Evolutionary conservation across 108 stramenopile genomes (phyloP).

Genomic region (Fragilariopsis cylindrus): DNA sequence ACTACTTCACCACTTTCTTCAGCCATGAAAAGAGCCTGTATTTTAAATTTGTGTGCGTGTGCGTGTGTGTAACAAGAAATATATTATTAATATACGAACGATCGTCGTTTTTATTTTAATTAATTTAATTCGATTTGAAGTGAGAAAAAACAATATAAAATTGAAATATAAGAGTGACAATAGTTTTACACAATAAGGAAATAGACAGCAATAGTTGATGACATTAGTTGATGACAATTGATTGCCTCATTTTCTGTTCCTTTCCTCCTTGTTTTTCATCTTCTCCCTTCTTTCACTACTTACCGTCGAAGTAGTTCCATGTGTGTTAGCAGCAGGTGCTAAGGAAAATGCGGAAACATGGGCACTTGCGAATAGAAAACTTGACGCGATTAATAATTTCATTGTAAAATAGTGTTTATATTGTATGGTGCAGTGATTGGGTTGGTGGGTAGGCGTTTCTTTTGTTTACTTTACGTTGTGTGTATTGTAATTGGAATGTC

Average conservation of each 20-base stretch:
- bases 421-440: background rate
- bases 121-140: background rate
- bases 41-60: background rate
- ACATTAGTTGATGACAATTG: no score
- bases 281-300: constrained; percentile 2
- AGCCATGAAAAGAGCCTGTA: constrained; percentile 78
- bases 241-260: no score
- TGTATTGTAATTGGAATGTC: no score
- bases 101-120: no score
- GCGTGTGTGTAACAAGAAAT: background rate
- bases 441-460: background rate
- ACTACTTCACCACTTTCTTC: constrained; percentile 54
- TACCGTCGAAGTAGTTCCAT: constrained; percentile 35
- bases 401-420: constrained; percentile 41
- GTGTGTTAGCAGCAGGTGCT: constrained; percentile 45
- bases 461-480: no score
- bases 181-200: no score
- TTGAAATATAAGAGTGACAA: background rate
- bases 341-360: constrained; percentile 62
- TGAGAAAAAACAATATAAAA: constrained; percentile 8
- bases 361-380: constrained; percentile 27
- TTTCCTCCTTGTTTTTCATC: no score
- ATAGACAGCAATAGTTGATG: no score
- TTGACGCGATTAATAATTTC: constrained; percentile 63
- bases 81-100: background rate